Evolutionary conservation across 139 green algal species (phyloP).

Genomic region (Chlorella ohadii): DNA sequence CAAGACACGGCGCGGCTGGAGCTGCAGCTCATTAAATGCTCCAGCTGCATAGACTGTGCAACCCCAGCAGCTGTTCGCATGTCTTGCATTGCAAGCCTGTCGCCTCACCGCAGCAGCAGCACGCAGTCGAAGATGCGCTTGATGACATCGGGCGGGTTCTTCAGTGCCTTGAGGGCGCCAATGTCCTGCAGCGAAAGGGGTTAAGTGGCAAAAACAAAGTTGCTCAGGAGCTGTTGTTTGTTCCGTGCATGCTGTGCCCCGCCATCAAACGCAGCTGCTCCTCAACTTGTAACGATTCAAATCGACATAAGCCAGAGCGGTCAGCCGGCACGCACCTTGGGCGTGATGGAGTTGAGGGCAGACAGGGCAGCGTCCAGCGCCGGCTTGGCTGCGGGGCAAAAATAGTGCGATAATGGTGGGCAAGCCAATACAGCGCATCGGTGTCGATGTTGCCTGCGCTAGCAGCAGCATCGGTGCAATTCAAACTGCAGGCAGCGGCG

Average conservation of each 20-base stretch:
- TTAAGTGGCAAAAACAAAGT: no score
- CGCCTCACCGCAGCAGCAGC: constrained; percentile 75
- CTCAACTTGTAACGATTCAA: no score
- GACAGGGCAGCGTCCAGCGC: constrained; percentile 89
- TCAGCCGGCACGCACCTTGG: constrained; percentile 47
- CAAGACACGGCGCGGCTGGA: no score
- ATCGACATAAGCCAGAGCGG: no score
- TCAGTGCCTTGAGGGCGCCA: constrained; percentile 73
- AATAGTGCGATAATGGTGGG: no score
- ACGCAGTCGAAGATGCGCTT: constrained; percentile 98
- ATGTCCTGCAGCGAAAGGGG: constrained; percentile 70
- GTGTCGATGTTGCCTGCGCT: no score
- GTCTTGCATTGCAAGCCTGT: not conserved
- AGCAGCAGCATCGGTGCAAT: no score
- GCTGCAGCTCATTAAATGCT: not conserved
- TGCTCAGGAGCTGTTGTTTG: no score
- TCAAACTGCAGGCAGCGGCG: no score
- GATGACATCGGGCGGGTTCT: constrained; percentile 95
- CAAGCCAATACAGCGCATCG: no score
- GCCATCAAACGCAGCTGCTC: no score
- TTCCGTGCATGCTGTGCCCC: no score
- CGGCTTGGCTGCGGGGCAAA: constrained; percentile 82
- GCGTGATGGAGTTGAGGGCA: constrained; percentile 91
- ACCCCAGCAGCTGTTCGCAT: not conserved
- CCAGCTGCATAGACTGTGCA: not conserved